Conservation (phyloP, 2,329 filamentous ascomycete genomes). For the Sporothrix globosa region DNA sequence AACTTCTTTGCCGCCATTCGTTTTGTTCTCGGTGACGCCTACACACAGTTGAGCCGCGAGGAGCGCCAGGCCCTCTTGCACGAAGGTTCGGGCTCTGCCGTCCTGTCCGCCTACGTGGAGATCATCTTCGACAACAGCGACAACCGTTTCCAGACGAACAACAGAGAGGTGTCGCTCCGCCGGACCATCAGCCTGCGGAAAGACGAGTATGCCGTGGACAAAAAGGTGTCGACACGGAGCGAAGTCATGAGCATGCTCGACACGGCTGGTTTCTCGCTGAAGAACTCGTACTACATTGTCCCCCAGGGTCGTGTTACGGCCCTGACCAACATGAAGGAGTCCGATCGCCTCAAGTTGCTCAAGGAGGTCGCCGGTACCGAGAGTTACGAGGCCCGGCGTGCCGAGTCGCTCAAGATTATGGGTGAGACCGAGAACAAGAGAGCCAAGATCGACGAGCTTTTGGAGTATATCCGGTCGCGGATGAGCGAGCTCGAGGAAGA, state of each 20-base stretch:
- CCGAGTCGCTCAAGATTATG: constrained; percentile 96
- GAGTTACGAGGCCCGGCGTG: constrained; percentile 88
- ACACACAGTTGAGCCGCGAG: constrained; percentile 92
- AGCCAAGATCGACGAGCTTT: constrained; percentile 87
- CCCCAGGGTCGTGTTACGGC: constrained; percentile 95
- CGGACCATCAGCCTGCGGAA: constrained; percentile 97
- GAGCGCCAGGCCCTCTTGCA: constrained; percentile 96
- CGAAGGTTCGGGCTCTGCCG: constrained; percentile 94
- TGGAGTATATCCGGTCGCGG: constrained; percentile 89
- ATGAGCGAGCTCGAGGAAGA: constrained; percentile 91
- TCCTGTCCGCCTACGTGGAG: constrained; percentile 99
- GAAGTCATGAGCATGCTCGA: constrained; percentile 96
- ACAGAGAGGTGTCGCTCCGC: constrained; percentile 85
- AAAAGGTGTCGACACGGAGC: constrained; percentile 84
- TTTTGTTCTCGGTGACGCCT: constrained; percentile 96
- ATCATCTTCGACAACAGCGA: constrained; percentile 98
- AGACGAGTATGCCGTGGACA: constrained; percentile 96
- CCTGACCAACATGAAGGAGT: constrained; percentile 98
- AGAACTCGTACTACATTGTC: constrained; percentile 98
- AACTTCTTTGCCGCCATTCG: constrained; percentile 99
- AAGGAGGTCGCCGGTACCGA: constrained; percentile 99
- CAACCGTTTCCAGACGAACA: constrained; percentile 90
- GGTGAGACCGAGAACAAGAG: constrained; percentile 93
- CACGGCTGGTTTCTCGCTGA: constrained; percentile 92
- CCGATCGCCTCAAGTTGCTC: constrained; percentile 81